Evolutionary conservation across 768 basidiomycete genomes (phyloP).

Genomic region (Melanogaster broomeanus): DNA sequence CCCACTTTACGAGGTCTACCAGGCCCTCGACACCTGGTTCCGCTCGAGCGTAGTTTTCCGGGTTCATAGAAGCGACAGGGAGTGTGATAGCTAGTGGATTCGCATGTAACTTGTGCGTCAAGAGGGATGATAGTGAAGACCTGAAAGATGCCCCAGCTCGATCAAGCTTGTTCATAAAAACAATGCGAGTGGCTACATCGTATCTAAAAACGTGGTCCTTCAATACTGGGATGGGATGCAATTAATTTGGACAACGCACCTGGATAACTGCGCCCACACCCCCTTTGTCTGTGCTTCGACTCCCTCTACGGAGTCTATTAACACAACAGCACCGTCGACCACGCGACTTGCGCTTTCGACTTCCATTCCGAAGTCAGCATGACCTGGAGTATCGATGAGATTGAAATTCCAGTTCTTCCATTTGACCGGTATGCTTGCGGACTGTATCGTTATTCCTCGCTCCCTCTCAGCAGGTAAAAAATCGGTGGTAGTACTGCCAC

Average conservation of each 20-base stretch:
- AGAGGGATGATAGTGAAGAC: conserved; percentile 68
- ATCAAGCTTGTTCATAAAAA: conserved; percentile 89
- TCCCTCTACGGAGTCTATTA: conserved; percentile 89
- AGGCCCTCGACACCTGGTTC: conserved; percentile 87
- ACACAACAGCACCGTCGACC: conserved; percentile 84
- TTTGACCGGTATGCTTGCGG: conserved; percentile 85
- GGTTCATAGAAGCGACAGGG: conserved; percentile 77
- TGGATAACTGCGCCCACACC: conserved; percentile 85
- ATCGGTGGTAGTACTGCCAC: conserved; percentile 88
- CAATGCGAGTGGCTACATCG: conserved; percentile 71
- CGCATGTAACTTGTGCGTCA: conserved; percentile 74
- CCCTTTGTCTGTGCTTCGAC: conserved; percentile 90
- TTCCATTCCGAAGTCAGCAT: conserved; percentile 97
- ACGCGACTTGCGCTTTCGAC: conserved; percentile 92
- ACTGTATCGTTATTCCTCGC: conserved; percentile 90
- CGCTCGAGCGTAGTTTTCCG: conserved; percentile 61
- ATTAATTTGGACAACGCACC: conserved; percentile 48
- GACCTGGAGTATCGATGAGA: conserved; percentile 88
- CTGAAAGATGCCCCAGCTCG: conserved; percentile 82
- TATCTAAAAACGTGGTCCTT: conserved; percentile 50
- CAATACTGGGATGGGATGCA: not conserved
- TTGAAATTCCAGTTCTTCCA: conserved; percentile 88
- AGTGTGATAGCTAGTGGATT: conserved; percentile 70
- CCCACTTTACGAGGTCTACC: conserved; percentile 83
- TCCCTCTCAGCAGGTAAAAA: conserved; percentile 89